These are phyloP conservation scores for Coniochaeta sp. DNA, from an alignment of 2,329 filamentous ascomycete species.

Conservation along the genomic window DNA sequence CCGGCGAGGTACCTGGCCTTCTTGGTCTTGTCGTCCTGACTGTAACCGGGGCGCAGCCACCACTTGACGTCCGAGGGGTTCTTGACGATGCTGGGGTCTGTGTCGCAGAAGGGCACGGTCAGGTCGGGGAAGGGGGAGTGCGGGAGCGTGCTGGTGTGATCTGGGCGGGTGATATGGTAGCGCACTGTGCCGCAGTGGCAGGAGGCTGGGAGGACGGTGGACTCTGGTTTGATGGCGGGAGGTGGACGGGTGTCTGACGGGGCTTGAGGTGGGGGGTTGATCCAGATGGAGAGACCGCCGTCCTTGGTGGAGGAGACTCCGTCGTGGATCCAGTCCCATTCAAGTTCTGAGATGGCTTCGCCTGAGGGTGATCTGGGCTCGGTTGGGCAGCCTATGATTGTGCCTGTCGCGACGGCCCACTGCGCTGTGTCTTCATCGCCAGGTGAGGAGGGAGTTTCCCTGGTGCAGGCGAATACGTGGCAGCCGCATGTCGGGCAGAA, in stretches of 20 bases:
- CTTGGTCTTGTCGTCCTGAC: conserved; percentile 23
- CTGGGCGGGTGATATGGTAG: conserved; percentile 51
- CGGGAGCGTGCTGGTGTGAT: conserved; percentile 32
- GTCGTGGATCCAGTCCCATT: conserved; percentile 10
- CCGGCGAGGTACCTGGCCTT: conserved; percentile 52
- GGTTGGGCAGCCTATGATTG: conserved; percentile 14
- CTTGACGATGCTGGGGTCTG: conserved; percentile 13
- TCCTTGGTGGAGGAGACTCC: conserved; percentile 25
- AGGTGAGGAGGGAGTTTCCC: not conserved
- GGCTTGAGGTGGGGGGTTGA: conserved; percentile 7
- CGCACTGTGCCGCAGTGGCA: conserved; percentile 46
- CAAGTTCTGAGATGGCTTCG: not conserved
- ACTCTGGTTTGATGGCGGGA: not conserved
- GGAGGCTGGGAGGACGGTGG: conserved; percentile 13
- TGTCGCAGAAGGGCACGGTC: conserved; percentile 37
- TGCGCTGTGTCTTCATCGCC: not conserved
- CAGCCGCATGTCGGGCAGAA: conserved; percentile 34
- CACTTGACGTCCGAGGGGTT: conserved; percentile 47
- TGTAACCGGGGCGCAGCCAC: conserved; percentile 56
- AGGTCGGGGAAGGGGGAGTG: conserved; percentile 46
- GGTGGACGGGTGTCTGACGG: not conserved
- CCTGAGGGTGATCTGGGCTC: not conserved
- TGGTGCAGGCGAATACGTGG: conserved; percentile 25
- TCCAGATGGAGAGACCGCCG: conserved; percentile 27
- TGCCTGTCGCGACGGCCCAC: conserved; percentile 31